phyloP scores from a whole-genome alignment of 2,329 filamentous ascomycete genomes.

The Ophiostoma triangulosporum region DNA sequence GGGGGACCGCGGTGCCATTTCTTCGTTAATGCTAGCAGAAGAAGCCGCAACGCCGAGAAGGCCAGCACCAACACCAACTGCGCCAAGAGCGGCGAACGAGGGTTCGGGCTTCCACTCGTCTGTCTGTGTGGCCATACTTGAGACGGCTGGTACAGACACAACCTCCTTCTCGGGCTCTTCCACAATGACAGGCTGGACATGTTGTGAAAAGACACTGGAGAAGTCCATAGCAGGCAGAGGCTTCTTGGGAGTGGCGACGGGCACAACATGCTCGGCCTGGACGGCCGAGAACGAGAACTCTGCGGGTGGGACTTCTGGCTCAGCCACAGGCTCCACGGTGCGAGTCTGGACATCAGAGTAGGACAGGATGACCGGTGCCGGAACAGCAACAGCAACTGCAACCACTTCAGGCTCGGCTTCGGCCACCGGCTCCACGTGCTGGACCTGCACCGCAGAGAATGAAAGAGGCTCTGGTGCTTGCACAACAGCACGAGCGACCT shows the following conservation, averaged over 20 bases:
- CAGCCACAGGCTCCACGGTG: slow-evolving; percentile 16
- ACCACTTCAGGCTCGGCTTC: slow-evolving; percentile 16
- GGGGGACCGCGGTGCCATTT: slow-evolving; percentile 26
- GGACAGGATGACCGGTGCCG: slow-evolving; percentile 15
- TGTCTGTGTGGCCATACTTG: slow-evolving; percentile 10
- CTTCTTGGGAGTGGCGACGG: slow-evolving; percentile 13
- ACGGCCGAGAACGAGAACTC: slow-evolving; percentile 26
- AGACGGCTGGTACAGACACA: neutral
- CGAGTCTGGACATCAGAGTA: slow-evolving; percentile 11
- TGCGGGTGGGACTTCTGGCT: slow-evolving; percentile 11
- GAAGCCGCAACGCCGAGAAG: slow-evolving; percentile 14
- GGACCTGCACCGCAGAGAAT: slow-evolving; percentile 19
- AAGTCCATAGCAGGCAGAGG: slow-evolving; percentile 10
- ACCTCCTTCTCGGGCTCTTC: slow-evolving; percentile 4
- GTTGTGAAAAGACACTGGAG: slow-evolving; percentile 8
- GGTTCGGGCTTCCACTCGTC: slow-evolving; percentile 11
- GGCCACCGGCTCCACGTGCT: slow-evolving; percentile 17
- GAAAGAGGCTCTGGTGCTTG: slow-evolving; percentile 5
- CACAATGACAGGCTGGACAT: slow-evolving; percentile 5
- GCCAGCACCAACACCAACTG: neutral
- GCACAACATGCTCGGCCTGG: slow-evolving; percentile 20
- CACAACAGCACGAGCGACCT: neutral
- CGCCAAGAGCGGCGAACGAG: slow-evolving; percentile 23
- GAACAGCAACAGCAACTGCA: slow-evolving; percentile 12
- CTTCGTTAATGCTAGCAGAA: slow-evolving; percentile 18